Evolutionary conservation across 2,329 filamentous ascomycete species (phyloP), one percentile per base, ranked within the genome.

Genomic region (Rasamsonia emersonii): DNA sequence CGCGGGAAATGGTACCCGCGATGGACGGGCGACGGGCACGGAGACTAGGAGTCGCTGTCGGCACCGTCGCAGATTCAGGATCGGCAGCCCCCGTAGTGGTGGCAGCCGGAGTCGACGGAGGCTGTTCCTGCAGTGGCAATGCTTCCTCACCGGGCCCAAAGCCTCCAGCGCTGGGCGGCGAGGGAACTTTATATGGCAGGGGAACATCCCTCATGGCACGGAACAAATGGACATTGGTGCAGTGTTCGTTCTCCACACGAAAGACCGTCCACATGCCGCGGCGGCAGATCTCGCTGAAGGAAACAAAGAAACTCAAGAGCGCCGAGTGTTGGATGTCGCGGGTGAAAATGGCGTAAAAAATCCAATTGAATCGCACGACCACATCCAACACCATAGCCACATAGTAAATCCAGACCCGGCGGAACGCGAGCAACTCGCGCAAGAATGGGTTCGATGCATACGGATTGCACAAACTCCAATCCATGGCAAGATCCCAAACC

Each of bases 201-300:
- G 86, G 86, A 0, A 93, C 74, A 48, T 95, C 88, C 35, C 89
- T 74, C 2, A 80, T 86, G 3, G 91, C 91, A 42, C 93, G 86
- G 70, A 93, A 93, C 44, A 85, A 78, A 11, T 78, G 75, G 2
- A 98, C 89, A 47, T 95, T 94, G 34, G 82, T 79, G 60, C 86
- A 94, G 61, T 98, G 91, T 50, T 98, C 91, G 56, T 98, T 98
- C 59, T 98, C 91, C 16, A 98, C 88, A 24, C 91, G 84, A 55
- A 98, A 82, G 3, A 96, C 67, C 0, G 82, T 79, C 91, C 91
- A 98, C 52, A 95, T 76, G 39, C 86, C 88, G 53, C 91, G 70
- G 18, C 91, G 77, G n/a, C 75, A 70, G 14, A 93, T 76, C 55
- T 98, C 91, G 6, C 79, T 75, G 3, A 95, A 63, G 2, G 75